phyloP scores from a whole-genome alignment of 257 asterid species.

The Ilex asprella region DNA sequence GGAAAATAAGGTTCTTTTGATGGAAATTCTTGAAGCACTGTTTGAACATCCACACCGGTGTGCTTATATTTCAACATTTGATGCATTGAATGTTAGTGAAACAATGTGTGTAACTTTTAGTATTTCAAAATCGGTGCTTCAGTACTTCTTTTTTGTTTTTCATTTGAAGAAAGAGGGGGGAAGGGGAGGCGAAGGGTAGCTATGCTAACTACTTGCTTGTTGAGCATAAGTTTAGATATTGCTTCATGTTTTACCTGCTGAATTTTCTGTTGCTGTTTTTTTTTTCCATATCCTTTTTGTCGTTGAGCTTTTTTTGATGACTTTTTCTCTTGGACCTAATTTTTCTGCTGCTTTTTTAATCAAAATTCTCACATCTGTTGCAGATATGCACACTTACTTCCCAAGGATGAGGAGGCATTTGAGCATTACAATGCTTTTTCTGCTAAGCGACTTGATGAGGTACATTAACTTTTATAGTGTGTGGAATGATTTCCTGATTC shows the following conservation, averaged over 20 bases:
- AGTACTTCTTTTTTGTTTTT: too few species aligned
- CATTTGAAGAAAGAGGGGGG: too few species aligned
- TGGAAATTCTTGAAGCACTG: background rate
- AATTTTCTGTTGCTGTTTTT: background rate
- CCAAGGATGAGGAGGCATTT: conserved; percentile 93
- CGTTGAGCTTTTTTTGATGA: background rate
- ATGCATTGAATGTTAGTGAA: background rate
- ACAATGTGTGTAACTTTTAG: background rate
- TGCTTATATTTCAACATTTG: background rate
- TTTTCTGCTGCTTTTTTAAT: background rate
- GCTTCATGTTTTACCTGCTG: background rate
- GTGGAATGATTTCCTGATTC: background rate
- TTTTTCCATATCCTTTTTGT: background rate
- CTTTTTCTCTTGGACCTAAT: background rate
- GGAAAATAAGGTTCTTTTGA: too few species aligned
- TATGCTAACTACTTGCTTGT: too few species aligned
- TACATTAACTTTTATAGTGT: conserved; percentile 16
- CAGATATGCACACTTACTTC: conserved; percentile 94
- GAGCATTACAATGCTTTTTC: conserved; percentile 73
- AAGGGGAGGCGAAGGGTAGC: too few species aligned
- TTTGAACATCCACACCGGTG: background rate
- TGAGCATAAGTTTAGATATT: background rate
- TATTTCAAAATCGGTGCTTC: too few species aligned
- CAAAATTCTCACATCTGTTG: conserved; percentile 16
- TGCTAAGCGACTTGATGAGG: conserved; percentile 95